A percentile compares a stretch with the other conserved stretches of the same genome.
Conservation (phyloP, 2,329 filamentous ascomycete genomes). For the Monosporascus sp. region DNA sequence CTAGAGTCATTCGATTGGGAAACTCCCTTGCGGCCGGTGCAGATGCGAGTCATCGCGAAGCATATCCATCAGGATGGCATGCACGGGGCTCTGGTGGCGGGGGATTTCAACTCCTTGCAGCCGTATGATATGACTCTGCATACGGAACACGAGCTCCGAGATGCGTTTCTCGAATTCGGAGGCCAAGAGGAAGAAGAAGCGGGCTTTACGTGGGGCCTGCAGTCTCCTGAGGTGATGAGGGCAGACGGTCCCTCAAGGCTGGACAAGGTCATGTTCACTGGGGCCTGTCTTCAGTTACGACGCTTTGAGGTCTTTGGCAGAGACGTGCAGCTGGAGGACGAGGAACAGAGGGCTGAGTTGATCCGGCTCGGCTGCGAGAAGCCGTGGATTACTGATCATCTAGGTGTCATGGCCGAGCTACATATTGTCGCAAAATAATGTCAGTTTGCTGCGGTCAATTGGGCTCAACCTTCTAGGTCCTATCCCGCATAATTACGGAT, state of each 20-base stretch:
- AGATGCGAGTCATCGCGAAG: constrained; percentile 38
- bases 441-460: no score
- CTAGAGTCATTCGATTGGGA: constrained; percentile 47
- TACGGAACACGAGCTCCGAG: constrained; percentile 40
- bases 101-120: constrained; percentile 55
- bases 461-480: no score
- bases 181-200: constrained; percentile 43
- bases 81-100: constrained; percentile 40
- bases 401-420: constrained; percentile 32
- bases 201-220: constrained; percentile 55
- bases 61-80: constrained; percentile 35
- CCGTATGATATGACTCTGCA: constrained; percentile 45
- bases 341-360: constrained; percentile 24
- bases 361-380: constrained; percentile 28
- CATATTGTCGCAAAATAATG: not conserved
- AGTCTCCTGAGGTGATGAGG: constrained; percentile 34
- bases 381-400: constrained; percentile 46
- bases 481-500: no score
- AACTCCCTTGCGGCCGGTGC: constrained; percentile 42
- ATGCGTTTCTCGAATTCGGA: constrained; percentile 47
- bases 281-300: constrained; percentile 26
- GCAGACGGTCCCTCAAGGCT: constrained; percentile 42
- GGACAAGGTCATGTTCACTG: constrained; percentile 44
- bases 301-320: constrained; percentile 42
- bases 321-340: constrained; percentile 35